Percentiles rank a stretch among this genome's conserved stretches.
Conservation (phyloP, 2,329 filamentous ascomycete genomes). For the Trichoderma sp. region DNA sequence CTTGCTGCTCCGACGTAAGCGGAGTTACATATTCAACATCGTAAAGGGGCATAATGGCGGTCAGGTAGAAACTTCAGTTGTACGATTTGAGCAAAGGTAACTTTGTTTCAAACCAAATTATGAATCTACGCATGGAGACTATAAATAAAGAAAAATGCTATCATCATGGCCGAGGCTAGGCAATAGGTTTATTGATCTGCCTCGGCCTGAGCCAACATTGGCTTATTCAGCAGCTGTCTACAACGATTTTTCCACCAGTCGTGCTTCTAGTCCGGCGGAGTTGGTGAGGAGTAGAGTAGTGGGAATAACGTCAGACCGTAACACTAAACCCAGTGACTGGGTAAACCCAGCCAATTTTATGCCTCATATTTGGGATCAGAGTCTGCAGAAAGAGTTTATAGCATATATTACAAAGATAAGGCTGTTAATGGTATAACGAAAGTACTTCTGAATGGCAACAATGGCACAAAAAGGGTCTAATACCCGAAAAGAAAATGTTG, state of each 20-base stretch:
- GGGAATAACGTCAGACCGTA: too few relatives aligned
- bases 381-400: too few relatives aligned
- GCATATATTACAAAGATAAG: too few relatives aligned
- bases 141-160: neutral
- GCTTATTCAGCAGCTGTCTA: neutral
- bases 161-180: neutral
- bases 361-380: too few relatives aligned
- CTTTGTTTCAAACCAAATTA: neutral
- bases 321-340: too few relatives aligned
- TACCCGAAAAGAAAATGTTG: too few relatives aligned
- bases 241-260: neutral
- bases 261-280: too few relatives aligned
- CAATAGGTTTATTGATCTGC: neutral
- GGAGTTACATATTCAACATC: constrained; percentile 17
- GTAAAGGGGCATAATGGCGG: constrained; percentile 15
- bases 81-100: neutral
- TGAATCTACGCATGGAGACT: neutral
- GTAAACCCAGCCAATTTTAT: too few relatives aligned
- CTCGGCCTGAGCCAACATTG: neutral
- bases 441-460: too few relatives aligned
- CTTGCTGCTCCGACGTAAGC: constrained; percentile 1
- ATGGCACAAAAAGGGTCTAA: too few relatives aligned
- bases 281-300: too few relatives aligned
- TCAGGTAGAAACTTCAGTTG: neutral
- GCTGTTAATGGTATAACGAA: too few relatives aligned